Evolutionary conservation across 2,329 filamentous ascomycete genomes (phyloP).

Genomic region (Aspergillus uvarum): DNA sequence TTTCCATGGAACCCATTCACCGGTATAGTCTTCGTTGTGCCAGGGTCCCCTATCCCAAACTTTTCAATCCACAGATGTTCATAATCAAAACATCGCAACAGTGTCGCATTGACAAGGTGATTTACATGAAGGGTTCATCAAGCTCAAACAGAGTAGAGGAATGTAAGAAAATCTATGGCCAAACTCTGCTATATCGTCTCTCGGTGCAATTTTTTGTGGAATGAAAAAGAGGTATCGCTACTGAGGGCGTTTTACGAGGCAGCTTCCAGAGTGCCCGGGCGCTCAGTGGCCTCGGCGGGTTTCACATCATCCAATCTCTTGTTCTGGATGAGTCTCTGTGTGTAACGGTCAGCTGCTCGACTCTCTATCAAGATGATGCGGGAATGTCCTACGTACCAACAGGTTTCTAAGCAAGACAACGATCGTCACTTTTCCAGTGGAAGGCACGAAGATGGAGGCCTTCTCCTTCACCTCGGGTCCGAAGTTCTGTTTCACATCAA

Average conservation of each 20-base stretch:
- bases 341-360: constrained; percentile 16
- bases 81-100: not conserved
- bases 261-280: constrained; percentile 42
- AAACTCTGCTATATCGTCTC: constrained; percentile 15
- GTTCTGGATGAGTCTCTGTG: constrained; percentile 46
- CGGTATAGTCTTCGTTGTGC: not conserved
- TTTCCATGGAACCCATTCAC: not conserved
- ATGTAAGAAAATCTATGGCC: constrained; percentile 15
- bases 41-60: not conserved
- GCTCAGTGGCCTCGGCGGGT: constrained; percentile 43
- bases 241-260: constrained; percentile 20
- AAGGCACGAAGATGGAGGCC: constrained; percentile 94
- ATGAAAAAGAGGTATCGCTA: not conserved
- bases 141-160: constrained; percentile 3
- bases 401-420: constrained; percentile 86
- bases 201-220: constrained; percentile 1
- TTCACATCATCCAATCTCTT: constrained; percentile 40
- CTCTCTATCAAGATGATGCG: not conserved
- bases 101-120: not conserved
- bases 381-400: constrained; percentile 59
- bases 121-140: not conserved
- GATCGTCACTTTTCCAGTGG: constrained; percentile 97
- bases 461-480: constrained; percentile 87
- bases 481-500: constrained; percentile 64
- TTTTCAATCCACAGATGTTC: not conserved